Percentiles rank a stretch among this genome's conserved stretches.
Conservation (phyloP, 306 rosid species). For the Vigna angularis region DNA sequence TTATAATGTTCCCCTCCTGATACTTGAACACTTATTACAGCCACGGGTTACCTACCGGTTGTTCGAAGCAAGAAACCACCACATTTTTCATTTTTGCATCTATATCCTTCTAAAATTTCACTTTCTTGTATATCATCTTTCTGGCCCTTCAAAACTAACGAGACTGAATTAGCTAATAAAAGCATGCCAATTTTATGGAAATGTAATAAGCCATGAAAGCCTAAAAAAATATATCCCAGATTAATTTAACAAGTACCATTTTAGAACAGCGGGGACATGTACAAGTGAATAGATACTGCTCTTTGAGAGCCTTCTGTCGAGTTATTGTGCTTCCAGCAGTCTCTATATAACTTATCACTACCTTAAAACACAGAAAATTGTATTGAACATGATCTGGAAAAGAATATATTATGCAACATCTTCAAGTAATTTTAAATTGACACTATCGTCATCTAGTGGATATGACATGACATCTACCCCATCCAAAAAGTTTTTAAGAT, state of each 20-base stretch:
- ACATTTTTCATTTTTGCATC: slow-evolving; percentile 74
- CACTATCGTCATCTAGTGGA: slow-evolving; percentile 29
- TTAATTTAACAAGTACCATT: slow-evolving; percentile 59
- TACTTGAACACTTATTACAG: slow-evolving; percentile 29
- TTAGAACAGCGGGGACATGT: slow-evolving; percentile 77
- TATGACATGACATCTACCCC: slow-evolving; percentile 4
- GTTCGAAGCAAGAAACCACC: slow-evolving; percentile 81
- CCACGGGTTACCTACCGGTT: slow-evolving; percentile 59
- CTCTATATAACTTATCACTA: slow-evolving; percentile 86
- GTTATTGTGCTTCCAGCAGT: slow-evolving; percentile 87
- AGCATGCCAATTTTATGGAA: slow-evolving; percentile 30
- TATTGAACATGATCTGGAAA: slow-evolving; percentile 39
- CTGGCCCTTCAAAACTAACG: slow-evolving; percentile 71
- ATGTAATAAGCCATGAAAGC: slow-evolving; percentile 28
- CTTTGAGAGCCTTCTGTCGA: slow-evolving; percentile 84
- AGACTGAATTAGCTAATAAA: slow-evolving; percentile 46
- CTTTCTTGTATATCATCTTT: slow-evolving; percentile 73
- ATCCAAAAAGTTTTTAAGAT: background rate
- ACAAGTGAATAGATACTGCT: slow-evolving; percentile 83
- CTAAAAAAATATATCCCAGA: slow-evolving; percentile 20
- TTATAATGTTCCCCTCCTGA: slow-evolving; percentile 23
- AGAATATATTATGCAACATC: slow-evolving; percentile 21
- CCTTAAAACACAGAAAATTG: slow-evolving; percentile 56
- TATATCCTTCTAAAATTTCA: slow-evolving; percentile 87
- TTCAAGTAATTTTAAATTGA: slow-evolving; percentile 27